phyloP scores from a whole-genome alignment of 257 asterid species.

The Jacaranda copaia region DNA sequence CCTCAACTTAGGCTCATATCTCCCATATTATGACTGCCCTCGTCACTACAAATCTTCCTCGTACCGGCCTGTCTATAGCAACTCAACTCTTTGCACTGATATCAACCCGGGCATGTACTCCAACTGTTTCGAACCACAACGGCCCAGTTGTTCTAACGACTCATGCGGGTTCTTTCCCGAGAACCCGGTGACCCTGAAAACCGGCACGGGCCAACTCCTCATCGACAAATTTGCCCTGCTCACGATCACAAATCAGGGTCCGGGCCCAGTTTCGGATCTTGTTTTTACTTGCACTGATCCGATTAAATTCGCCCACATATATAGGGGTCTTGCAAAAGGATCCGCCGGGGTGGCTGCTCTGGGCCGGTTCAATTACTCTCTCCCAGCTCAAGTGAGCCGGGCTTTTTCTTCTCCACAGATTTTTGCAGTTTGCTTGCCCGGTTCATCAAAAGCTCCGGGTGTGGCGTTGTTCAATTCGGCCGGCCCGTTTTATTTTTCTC shows the following conservation, averaged over 20 bases:
- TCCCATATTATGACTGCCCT: conserved; percentile 25
- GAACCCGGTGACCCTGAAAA: conserved; percentile 38
- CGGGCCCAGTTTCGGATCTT: conserved; percentile 24
- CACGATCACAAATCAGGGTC: conserved; percentile 1
- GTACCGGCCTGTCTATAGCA: conserved; percentile 5
- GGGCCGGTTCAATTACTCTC: conserved; percentile 46
- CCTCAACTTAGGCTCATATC: conserved; percentile 31
- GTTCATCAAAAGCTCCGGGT: conserved; percentile 27
- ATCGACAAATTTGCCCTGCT: conserved; percentile 41
- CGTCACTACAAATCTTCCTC: conserved; percentile 32
- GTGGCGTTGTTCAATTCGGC: conserved; percentile 38
- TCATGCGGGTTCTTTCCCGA: conserved; percentile 37
- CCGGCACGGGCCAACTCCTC: conserved; percentile 12
- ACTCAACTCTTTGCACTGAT: conserved; percentile 19
- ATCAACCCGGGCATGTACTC: neutral
- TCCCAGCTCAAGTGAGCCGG: conserved; percentile 46
- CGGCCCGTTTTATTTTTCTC: conserved; percentile 41
- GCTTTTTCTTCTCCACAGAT: conserved; percentile 35
- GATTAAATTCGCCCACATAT: neutral
- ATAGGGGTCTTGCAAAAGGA: conserved; percentile 43
- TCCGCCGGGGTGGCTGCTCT: conserved; percentile 47
- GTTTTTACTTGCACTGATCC: conserved; percentile 37
- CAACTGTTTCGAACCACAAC: conserved; percentile 29
- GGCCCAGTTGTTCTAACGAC: conserved; percentile 44
- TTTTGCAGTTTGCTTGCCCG: conserved; percentile 49